A percentile compares a stretch with the other conserved stretches of the same genome.
These are phyloP conservation scores for Metschnikowia chrysomelidarum DNA, from an alignment of 805 yeast genomes.

Conservation along the genomic window DNA sequence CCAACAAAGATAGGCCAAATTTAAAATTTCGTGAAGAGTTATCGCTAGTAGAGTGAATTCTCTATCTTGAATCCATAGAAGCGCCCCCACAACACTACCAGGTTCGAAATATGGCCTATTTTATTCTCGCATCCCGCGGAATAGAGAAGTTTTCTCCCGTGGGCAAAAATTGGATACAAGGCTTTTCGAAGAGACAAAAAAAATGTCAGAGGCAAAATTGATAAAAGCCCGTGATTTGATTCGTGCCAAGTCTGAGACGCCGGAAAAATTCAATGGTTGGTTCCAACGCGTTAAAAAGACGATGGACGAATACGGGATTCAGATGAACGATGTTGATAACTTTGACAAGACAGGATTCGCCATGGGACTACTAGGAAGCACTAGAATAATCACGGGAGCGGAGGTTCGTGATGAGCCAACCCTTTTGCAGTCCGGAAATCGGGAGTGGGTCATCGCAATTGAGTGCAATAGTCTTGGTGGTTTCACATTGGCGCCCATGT, in stretches of 20 bases:
- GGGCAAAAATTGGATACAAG: not conserved
- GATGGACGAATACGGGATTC: conserved; percentile 1
- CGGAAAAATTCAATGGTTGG: not conserved
- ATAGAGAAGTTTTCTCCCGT: not conserved
- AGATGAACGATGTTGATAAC: conserved; percentile 1
- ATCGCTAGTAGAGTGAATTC: not conserved
- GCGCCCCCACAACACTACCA: conserved; percentile 1
- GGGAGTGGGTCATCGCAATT: conserved; percentile 1
- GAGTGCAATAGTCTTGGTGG: conserved; percentile 1
- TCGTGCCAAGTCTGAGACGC: not conserved
- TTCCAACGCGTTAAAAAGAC: not conserved
- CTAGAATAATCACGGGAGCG: not conserved
- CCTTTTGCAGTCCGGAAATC: not conserved
- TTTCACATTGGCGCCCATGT: not conserved
- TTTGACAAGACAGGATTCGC: conserved; percentile 2
- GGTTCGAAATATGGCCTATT: conserved; percentile 1
- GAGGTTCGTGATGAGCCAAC: not conserved
- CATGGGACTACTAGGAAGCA: not conserved
- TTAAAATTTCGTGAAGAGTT: too few species aligned
- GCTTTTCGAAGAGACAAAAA: not conserved
- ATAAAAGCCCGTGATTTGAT: not conserved
- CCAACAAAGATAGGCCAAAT: too few species aligned
- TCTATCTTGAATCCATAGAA: not conserved
- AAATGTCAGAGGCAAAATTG: not conserved
- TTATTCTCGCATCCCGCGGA: conserved; percentile 2